Conservation (phyloP, 2,329 filamentous ascomycete species). For the Calonectria pseudoturangicola region DNA sequence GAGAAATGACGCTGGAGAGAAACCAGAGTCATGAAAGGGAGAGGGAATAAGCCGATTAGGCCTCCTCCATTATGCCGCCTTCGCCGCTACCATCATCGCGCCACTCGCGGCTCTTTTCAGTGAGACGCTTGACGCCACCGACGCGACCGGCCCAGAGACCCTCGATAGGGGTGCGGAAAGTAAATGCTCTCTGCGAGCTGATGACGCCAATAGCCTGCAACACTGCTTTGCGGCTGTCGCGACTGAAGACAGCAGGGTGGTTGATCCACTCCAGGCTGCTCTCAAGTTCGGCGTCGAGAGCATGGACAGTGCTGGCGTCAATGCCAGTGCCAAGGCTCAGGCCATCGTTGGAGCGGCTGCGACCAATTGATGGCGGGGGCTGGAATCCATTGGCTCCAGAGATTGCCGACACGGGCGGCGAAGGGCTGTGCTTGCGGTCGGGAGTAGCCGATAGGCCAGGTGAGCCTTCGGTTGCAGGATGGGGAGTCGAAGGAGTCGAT, state of each 20-base stretch:
- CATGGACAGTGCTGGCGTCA: conserved; percentile 86
- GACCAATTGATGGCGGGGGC: conserved; percentile 65
- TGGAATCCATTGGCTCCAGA: conserved; percentile 64
- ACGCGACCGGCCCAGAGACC: conserved; percentile 91
- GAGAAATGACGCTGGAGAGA: conserved; percentile 42
- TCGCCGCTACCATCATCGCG: conserved; percentile 89
- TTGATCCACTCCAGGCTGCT: conserved; percentile 97
- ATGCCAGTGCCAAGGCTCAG: conserved; percentile 83
- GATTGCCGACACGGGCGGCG: conserved; percentile 70
- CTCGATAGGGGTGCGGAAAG: conserved; percentile 93
- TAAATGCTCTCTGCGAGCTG: conserved; percentile 93
- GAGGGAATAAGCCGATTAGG: conserved; percentile 59
- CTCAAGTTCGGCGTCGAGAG: conserved; percentile 93
- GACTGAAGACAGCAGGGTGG: conserved; percentile 94
- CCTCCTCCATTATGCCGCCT: conserved; percentile 76
- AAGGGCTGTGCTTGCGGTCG: conserved; percentile 74
- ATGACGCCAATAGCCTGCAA: conserved; percentile 98
- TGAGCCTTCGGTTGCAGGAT: conserved; percentile 65
- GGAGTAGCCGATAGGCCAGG: conserved; percentile 68
- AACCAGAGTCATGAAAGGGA: conserved; percentile 39
- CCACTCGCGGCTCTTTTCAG: conserved; percentile 92
- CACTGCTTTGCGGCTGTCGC: conserved; percentile 95
- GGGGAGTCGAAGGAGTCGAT: conserved; percentile 70
- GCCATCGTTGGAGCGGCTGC: conserved; percentile 73
- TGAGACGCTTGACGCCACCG: conserved; percentile 85